A percentile compares a stretch with the other conserved stretches of the same genome.
Conservation (phyloP, 2,329 filamentous ascomycete species). For the Aureobasidium lini region DNA sequence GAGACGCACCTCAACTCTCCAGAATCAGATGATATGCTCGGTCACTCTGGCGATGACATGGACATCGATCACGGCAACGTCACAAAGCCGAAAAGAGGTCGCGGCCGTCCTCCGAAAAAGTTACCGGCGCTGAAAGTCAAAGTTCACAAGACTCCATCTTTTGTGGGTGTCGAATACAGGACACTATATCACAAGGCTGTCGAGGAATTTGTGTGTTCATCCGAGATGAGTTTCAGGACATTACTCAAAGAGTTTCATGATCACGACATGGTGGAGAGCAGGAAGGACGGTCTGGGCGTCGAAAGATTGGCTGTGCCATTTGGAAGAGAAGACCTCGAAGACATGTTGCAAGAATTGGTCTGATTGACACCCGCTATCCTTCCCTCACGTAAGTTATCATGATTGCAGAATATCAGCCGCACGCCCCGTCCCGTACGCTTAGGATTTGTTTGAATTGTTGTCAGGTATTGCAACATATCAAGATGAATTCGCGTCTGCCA, state of each 20-base stretch:
- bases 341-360: slow-evolving; percentile 69
- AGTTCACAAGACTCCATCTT: slow-evolving; percentile 15
- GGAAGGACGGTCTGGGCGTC: slow-evolving; percentile 75
- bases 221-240: slow-evolving; percentile 90
- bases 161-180: slow-evolving; percentile 74
- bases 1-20: slow-evolving; percentile 22
- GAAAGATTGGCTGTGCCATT: slow-evolving; percentile 83
- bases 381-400: no score
- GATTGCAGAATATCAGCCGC: no score
- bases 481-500: no score
- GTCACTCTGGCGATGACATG: slow-evolving; percentile 14
- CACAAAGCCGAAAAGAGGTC: slow-evolving; percentile 21
- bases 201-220: slow-evolving; percentile 94
- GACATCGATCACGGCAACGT: slow-evolving; percentile 20
- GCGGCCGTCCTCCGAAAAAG: slow-evolving; percentile 14
- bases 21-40: not conserved
- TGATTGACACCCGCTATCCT: slow-evolving; percentile 7
- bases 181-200: slow-evolving; percentile 91
- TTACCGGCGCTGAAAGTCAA: not conserved
- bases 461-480: no score
- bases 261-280: slow-evolving; percentile 91
- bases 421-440: no score
- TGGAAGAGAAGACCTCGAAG: slow-evolving; percentile 79
- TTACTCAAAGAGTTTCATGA: slow-evolving; percentile 96
- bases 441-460: no score